Conservation (phyloP, 129 eudicot species). For the Tanacetum coccineum region DNA sequence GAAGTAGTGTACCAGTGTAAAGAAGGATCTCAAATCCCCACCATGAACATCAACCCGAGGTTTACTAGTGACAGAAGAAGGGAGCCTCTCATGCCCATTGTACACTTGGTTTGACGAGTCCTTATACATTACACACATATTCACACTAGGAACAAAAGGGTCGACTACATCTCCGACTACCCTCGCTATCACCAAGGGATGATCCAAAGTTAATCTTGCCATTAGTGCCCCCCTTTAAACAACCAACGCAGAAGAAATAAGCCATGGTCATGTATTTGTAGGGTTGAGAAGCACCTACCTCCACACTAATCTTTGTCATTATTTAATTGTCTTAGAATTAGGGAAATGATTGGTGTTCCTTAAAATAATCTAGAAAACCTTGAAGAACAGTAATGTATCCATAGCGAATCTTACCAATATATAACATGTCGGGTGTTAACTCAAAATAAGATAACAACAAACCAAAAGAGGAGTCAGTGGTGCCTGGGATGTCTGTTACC, state of each 20-base stretch:
- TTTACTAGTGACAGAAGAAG: constrained; percentile 56
- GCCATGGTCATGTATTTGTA: background rate
- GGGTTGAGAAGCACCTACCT: background rate
- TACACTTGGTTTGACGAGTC: constrained; percentile 54
- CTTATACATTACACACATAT: constrained; percentile 56
- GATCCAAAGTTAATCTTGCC: constrained; percentile 31
- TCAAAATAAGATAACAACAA: constrained; percentile 11
- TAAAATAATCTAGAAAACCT: no score
- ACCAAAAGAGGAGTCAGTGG: constrained; percentile 82
- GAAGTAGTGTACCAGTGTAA: constrained; percentile 56
- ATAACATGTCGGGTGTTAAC: no score
- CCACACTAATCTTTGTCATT: no score
- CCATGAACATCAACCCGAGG: constrained; percentile 81
- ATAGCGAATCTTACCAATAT: no score
- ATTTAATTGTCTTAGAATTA: no score
- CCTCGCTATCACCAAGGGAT: constrained; percentile 57
- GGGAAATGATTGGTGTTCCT: no score
- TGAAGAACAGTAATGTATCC: no score
- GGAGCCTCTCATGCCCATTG: constrained; percentile 72
- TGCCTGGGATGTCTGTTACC: constrained; percentile 86
- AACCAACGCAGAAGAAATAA: background rate
- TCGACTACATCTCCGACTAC: constrained; percentile 85
- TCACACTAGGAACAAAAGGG: constrained; percentile 43
- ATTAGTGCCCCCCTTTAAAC: constrained; percentile 15
- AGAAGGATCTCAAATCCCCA: constrained; percentile 77